Evolutionary conservation across 23 red algal genomes (phyloP), one percentile per base, ranked within the genome.

Genomic region (Gracilariopsis chorda): DNA sequence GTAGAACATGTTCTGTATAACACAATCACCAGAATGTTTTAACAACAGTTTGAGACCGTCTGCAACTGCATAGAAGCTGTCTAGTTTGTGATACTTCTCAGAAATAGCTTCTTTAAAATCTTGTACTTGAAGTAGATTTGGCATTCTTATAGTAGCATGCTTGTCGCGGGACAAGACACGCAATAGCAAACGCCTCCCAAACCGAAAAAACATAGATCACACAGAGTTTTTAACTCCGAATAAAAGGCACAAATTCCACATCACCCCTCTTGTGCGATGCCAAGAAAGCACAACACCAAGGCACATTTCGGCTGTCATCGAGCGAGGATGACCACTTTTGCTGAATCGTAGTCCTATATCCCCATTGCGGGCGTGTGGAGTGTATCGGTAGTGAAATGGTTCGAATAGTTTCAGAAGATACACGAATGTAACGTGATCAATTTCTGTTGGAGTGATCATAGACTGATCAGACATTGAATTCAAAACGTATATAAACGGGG

Each of bases 1-100:
- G 36, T 69, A 86, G 1, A 86, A 86, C 56, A 86, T 71, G 43
- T 69, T 86, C 59, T 86, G 7, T 36, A 48, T 44, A 45, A 86
- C 36, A 45, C n/a, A 45, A 29, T 86, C 55, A 34, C 55, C 81
- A 14, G 60, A 70, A 1, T 86, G 58, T 59, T 48, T 11, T 40
- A 68, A 52, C 3, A 25, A 86, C 32, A 86, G 0, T 70, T 86
- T 86, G 0, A 72, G 37, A 60, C 57, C 60, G 47, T 69, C 81
- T 10, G 33, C 57, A 42, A 86, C 42, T 47, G 81, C 56, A 52
- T 86, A 86, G 29, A 71, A 21, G 17, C 25, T 58, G 6, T 52
- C 0, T 11, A 86, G 81, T 7, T n/a, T n/a, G 42, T 5, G 40
- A 55, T 86, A 86, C 0, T 52, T 68, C 48, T 24, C n/a, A 37